phyloP scores from a whole-genome alignment of 1,284 basidiomycete species.

The Tilletia horrida region DNA sequence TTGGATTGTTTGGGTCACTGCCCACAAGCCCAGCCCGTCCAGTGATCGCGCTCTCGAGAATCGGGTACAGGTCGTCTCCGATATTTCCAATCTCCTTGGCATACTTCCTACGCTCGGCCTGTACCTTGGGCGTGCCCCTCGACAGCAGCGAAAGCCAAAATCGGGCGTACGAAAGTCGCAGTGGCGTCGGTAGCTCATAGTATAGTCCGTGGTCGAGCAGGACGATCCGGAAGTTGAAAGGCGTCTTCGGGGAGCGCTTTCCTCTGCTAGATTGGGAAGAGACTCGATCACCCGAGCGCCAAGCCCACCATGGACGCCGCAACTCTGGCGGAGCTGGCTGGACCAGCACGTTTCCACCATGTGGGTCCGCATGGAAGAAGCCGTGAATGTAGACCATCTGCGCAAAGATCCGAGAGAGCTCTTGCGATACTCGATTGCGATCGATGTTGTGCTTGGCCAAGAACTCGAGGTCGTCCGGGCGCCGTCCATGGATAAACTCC shows the following conservation, averaged over 20 bases:
- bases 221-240: constrained; percentile 53
- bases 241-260: constrained; percentile 23
- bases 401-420: constrained; percentile 71
- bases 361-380: constrained; percentile 57
- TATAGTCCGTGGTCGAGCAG: constrained; percentile 54
- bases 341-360: constrained; percentile 79
- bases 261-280: neutral
- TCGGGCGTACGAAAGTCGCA: constrained; percentile 51
- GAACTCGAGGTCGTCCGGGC: constrained; percentile 84
- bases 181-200: constrained; percentile 51
- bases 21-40: constrained; percentile 51
- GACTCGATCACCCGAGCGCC: constrained; percentile 4
- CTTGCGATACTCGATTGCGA: constrained; percentile 85
- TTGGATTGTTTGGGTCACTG: constrained; percentile 48
- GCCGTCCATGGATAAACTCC: constrained; percentile 81
- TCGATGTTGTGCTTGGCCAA: constrained; percentile 81
- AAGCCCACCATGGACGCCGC: constrained; percentile 8
- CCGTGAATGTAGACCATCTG: constrained; percentile 97
- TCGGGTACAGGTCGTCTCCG: constrained; percentile 53
- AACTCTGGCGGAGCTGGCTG: constrained; percentile 46
- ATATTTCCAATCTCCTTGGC: constrained; percentile 52
- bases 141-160: constrained; percentile 53
- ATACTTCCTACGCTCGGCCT: constrained; percentile 42
- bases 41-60: constrained; percentile 53
- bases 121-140: constrained; percentile 40